phyloP scores from a whole-genome alignment of 2,329 filamentous ascomycete genomes.

The Diaporthe sp. region DNA sequence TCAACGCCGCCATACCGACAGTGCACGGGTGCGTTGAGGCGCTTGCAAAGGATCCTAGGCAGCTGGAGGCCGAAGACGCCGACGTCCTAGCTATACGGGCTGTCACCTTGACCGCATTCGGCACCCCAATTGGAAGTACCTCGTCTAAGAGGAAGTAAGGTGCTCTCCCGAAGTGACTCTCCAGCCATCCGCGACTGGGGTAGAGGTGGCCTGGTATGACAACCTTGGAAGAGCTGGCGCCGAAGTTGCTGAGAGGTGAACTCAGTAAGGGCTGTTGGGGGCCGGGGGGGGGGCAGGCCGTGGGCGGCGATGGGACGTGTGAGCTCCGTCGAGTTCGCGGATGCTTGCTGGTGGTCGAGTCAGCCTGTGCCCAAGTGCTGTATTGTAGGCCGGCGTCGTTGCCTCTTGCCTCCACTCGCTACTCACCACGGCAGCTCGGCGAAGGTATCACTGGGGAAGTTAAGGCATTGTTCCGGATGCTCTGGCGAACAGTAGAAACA shows the following conservation, averaged over 20 bases:
- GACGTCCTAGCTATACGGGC: conserved; percentile 17
- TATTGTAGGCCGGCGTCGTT: background rate
- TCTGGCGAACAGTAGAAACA: background rate
- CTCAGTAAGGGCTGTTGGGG: background rate
- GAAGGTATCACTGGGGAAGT: background rate
- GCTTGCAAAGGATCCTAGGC: conserved; percentile 24
- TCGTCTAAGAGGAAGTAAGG: conserved; percentile 9
- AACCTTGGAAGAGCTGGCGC: background rate
- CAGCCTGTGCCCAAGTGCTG: background rate
- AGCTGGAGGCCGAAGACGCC: conserved; percentile 26
- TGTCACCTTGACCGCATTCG: conserved; percentile 20
- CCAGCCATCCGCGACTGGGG: no score
- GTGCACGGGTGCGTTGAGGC: conserved; percentile 26
- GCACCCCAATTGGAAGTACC: conserved; percentile 24
- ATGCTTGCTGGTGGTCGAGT: background rate
- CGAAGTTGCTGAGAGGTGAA: background rate
- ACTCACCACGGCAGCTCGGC: background rate
- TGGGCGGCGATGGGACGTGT: background rate
- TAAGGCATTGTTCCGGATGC: background rate
- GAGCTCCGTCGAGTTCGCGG: background rate
- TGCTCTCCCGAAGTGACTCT: background rate
- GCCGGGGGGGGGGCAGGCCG: background rate
- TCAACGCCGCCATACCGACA: conserved; percentile 16
- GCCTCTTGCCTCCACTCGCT: background rate
- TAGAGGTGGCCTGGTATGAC: no score